Evolutionary conservation across 495 filamentous ascomycete genomes (phyloP), one percentile per base, ranked within the genome.

Genomic region (Trypethelium eluteriae): DNA sequence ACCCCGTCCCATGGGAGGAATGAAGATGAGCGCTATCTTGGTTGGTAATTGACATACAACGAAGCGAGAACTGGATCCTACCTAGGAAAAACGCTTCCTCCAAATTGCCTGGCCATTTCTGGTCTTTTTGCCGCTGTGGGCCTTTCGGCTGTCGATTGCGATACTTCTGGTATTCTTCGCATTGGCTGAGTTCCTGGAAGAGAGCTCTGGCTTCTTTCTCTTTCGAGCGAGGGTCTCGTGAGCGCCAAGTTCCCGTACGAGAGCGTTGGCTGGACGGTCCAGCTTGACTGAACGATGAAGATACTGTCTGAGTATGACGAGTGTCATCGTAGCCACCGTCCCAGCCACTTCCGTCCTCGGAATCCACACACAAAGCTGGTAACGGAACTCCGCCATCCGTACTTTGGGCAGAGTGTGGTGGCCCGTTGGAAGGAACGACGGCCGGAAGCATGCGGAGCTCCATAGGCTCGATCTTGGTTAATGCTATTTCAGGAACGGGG

Each of bases 61-160:
- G 70, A 82, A 79, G 14, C 35, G 18, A 2, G 49, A 32, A 3
- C 41, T 39, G 12, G 14, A 6, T 25, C 65, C 32, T 80, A 97
- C 94, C 93, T 77, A 91, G 88, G 73, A 94, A 86, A 72, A 98
- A 98, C 18, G 90, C 89, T 74, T 88, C 82, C 75, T 98, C 94
- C 16, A 97, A 76, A 69, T 87, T 79, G 69, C 92, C 87, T 4
- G 92, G 88, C 93, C 93, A 98, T 70, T 88, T 80, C 64, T 83
- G 76, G 68, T 84, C 82, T n/a, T 80, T 79, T 70, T 80, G 76
- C 61, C 80, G 80, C 49, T 81, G 80, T 65, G 79, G 79, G 67
- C 81, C 80, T 65, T 73, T 72, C 75, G 67, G 81, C 80, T 91
- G 89, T 68, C 87, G 84, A 62, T 82, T 82, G 68, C 92, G 83